A percentile compares a stretch with the other conserved stretches of the same genome.
phyloP scores from a whole-genome alignment of 768 basidiomycete species.

The Lactarius pseudohatsudake region DNA sequence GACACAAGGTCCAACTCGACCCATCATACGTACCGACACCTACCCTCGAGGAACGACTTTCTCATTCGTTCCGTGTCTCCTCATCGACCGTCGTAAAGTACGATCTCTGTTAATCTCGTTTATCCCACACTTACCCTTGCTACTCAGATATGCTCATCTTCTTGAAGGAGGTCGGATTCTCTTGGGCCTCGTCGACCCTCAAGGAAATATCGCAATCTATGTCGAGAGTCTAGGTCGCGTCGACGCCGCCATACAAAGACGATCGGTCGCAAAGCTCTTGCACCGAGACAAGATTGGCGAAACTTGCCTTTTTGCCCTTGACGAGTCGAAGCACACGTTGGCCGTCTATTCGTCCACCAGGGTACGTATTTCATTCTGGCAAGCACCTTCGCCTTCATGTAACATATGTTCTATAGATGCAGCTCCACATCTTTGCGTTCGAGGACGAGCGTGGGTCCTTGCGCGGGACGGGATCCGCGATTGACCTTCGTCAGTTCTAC shows the following conservation, averaged over 20 bases:
- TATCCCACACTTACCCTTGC: background rate
- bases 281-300: conserved; percentile 49
- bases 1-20: conserved; percentile 24
- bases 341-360: conserved; percentile 46
- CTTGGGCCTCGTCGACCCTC: conserved; percentile 13
- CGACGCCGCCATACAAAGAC: conserved; percentile 9
- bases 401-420: conserved; percentile 29
- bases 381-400: background rate
- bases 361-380: conserved; percentile 31
- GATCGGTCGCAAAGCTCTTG: conserved; percentile 30
- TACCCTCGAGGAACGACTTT: conserved; percentile 1
- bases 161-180: conserved; percentile 23
- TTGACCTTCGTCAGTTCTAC: conserved; percentile 49
- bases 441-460: conserved; percentile 46
- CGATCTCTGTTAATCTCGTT: background rate
- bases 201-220: conserved; percentile 19
- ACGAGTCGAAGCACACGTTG: conserved; percentile 52
- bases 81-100: conserved; percentile 14
- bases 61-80: conserved; percentile 15
- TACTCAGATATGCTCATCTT: conserved; percentile 23
- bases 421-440: conserved; percentile 48
- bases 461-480: conserved; percentile 42
- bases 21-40: conserved; percentile 21
- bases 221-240: conserved; percentile 16
- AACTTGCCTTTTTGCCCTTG: conserved; percentile 48